Evolutionary conservation across 169 alveolate species (phyloP).

Genomic region (Eimeria nieschulzi): DNA sequence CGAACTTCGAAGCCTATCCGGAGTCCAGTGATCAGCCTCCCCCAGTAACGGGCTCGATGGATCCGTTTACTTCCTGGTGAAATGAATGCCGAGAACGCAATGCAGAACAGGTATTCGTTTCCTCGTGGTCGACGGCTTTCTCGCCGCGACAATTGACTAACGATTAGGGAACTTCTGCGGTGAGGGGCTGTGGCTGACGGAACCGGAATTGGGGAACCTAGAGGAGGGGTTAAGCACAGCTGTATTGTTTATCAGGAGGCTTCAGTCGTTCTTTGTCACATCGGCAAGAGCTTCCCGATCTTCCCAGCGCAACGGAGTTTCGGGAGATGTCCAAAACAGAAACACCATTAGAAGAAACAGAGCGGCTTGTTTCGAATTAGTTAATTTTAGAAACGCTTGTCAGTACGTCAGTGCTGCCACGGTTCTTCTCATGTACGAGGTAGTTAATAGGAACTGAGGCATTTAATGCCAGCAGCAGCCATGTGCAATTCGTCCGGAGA

Average conservation of each 20-base stretch:
- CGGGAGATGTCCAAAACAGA: not conserved
- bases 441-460: too few species aligned
- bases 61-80: slow-evolving; percentile 91
- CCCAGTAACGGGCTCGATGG: slow-evolving; percentile 85
- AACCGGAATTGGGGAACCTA: not conserved
- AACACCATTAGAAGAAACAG: not conserved
- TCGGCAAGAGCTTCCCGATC: slow-evolving; percentile 30
- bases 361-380: slow-evolving; percentile 48
- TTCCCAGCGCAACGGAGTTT: not conserved
- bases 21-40: slow-evolving; percentile 88
- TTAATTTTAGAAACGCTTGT: not conserved
- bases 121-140: not conserved
- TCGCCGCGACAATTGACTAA: not conserved
- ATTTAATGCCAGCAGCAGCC: too few species aligned
- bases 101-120: not conserved
- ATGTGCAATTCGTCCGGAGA: too few species aligned
- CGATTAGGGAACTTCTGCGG: not conserved
- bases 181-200: not conserved
- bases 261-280: slow-evolving; percentile 41
- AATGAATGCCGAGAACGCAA: not conserved
- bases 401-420: not conserved
- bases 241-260: not conserved
- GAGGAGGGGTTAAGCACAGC: too few species aligned
- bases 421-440: not conserved
- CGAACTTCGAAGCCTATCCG: slow-evolving; percentile 88